Conservation (phyloP, 2,329 filamentous ascomycete species). For the Periglandula ipomoeae region DNA sequence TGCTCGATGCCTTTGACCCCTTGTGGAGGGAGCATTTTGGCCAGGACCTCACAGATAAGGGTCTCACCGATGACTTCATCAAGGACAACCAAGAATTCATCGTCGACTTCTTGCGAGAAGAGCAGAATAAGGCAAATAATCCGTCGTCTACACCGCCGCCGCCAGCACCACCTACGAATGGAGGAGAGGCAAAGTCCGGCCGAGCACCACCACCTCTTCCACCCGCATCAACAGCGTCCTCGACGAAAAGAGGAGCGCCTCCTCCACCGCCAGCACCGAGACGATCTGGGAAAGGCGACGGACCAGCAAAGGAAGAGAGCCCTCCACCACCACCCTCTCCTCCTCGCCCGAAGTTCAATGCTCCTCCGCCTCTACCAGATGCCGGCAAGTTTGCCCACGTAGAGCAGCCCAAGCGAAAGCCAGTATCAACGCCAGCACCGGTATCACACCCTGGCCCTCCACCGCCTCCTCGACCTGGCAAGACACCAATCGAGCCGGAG, state of each 20-base stretch:
- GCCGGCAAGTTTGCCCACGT: slow-evolving; percentile 75
- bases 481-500: slow-evolving; percentile 58
- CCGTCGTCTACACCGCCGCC: slow-evolving; percentile 15
- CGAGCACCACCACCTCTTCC: slow-evolving; percentile 27
- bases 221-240: slow-evolving; percentile 9
- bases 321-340: slow-evolving; percentile 49
- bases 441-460: slow-evolving; percentile 20
- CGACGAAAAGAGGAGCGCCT: slow-evolving; percentile 15
- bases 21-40: slow-evolving; percentile 58
- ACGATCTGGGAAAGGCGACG: slow-evolving; percentile 46
- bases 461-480: slow-evolving; percentile 44
- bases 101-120: slow-evolving; percentile 52
- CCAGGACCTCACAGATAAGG: slow-evolving; percentile 52
- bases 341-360: slow-evolving; percentile 63
- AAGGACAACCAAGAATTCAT: slow-evolving; percentile 61
- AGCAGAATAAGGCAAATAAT: slow-evolving; percentile 33
- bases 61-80: slow-evolving; percentile 57
- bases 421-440: slow-evolving; percentile 10
- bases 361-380: slow-evolving; percentile 80
- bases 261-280: slow-evolving; percentile 40
- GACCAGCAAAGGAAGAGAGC: slow-evolving; percentile 62
- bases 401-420: slow-evolving; percentile 21
- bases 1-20: slow-evolving; percentile 55
- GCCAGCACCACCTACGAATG: slow-evolving; percentile 22
- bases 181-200: slow-evolving; percentile 19